These are phyloP conservation scores for Suillus decipiens DNA, from an alignment of 768 basidiomycete genomes.

Conservation along the genomic window DNA sequence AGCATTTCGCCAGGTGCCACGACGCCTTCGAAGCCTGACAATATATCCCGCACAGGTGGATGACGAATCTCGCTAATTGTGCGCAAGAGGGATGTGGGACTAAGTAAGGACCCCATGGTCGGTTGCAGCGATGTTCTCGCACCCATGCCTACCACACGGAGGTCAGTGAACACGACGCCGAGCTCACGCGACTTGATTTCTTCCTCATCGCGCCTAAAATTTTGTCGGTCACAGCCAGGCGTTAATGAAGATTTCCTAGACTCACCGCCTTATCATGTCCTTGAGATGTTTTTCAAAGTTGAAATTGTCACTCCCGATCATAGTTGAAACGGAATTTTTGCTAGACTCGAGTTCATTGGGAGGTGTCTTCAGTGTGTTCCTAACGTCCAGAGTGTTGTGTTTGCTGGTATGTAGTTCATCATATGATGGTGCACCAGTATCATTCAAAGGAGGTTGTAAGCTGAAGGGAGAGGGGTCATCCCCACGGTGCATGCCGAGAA, in stretches of 20 bases:
- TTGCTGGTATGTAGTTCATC: neutral
- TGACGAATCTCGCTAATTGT: constrained; percentile 49
- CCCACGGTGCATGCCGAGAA: too few species aligned
- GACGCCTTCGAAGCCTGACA: constrained; percentile 63
- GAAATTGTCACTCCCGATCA: constrained; percentile 1
- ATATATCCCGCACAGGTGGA: constrained; percentile 63
- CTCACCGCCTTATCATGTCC: constrained; percentile 17
- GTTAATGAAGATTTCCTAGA: neutral
- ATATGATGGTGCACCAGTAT: neutral
- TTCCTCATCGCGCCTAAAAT: constrained; percentile 34
- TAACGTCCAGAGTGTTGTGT: neutral
- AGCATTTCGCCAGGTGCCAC: constrained; percentile 77
- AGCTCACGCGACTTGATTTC: constrained; percentile 41
- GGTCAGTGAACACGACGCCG: constrained; percentile 52
- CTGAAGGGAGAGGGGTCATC: too few species aligned
- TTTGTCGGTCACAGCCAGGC: neutral
- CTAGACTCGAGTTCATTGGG: neutral
- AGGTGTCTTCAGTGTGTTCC: neutral
- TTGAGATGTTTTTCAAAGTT: constrained; percentile 21
- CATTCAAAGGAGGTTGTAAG: too few species aligned
- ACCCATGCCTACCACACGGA: constrained; percentile 53
- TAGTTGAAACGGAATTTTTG: neutral
- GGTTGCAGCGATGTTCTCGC: constrained; percentile 44
- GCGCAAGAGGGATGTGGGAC: constrained; percentile 41
- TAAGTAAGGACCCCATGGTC: constrained; percentile 56